Evolutionary conservation across 1,284 basidiomycete species (phyloP).

Genomic region (Apiotrichum porosum): DNA sequence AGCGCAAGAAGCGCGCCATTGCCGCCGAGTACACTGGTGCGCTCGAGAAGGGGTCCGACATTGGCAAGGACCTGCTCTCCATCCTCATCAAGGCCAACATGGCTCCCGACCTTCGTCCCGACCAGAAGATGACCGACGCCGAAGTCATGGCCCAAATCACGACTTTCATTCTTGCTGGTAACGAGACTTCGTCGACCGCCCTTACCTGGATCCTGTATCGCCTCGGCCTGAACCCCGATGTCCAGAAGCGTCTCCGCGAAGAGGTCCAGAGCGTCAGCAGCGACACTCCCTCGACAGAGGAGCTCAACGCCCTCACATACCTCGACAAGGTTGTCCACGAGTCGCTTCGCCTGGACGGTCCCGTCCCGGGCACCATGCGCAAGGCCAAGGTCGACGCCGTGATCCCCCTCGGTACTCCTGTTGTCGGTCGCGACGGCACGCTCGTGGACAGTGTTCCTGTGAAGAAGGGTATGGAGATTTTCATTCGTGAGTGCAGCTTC

Average conservation of each 20-base stretch:
- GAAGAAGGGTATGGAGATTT: constrained; percentile 35
- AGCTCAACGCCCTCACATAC: constrained; percentile 53
- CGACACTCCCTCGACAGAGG: constrained; percentile 12
- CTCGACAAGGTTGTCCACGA: constrained; percentile 66
- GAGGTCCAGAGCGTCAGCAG: constrained; percentile 53
- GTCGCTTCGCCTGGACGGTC: constrained; percentile 61
- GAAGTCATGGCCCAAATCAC: constrained; percentile 72
- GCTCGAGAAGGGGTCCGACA: constrained; percentile 50
- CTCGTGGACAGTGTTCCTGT: constrained; percentile 38
- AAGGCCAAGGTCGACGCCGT: constrained; percentile 56
- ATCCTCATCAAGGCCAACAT: constrained; percentile 61
- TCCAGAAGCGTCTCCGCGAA: constrained; percentile 60
- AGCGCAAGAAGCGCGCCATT: constrained; percentile 2
- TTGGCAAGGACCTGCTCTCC: constrained; percentile 48
- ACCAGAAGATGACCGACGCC: constrained; percentile 58
- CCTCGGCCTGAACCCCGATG: constrained; percentile 56
- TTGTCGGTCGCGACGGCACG: constrained; percentile 45
- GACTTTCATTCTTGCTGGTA: constrained; percentile 62
- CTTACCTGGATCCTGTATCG: constrained; percentile 69
- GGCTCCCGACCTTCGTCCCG: constrained; percentile 53
- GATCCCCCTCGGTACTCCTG: constrained; percentile 56
- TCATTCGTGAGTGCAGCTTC: constrained; percentile 50
- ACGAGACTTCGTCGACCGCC: constrained; percentile 70
- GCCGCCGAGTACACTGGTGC: neutral
- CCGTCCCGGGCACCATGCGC: constrained; percentile 63